These are phyloP conservation scores for Hortaea werneckii DNA, from an alignment of 2,329 filamentous ascomycete genomes.

Conservation along the genomic window DNA sequence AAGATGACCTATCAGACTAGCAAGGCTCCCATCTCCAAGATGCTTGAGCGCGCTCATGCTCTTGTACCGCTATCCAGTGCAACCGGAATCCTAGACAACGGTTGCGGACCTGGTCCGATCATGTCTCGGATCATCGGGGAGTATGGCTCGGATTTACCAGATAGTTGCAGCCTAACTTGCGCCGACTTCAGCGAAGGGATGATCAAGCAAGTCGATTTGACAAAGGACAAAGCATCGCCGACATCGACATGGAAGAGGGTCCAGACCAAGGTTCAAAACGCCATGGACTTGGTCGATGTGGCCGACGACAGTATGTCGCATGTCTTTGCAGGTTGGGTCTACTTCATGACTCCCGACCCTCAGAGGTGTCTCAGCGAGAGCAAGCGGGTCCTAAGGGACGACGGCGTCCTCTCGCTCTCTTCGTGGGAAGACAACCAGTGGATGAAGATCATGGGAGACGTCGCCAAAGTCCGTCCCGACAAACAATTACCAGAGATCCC, in stretches of 20 bases:
- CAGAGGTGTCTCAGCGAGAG: conserved; percentile 16
- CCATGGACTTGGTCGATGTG: conserved; percentile 18
- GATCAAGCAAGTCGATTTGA: conserved; percentile 15
- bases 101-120: conserved; percentile 22
- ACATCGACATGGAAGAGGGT: conserved; percentile 18
- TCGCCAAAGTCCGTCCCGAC: conserved; percentile 12
- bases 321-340: conserved; percentile 23
- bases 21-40: not conserved
- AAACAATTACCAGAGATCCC: conserved; percentile 13
- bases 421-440: conserved; percentile 22
- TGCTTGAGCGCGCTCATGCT: conserved; percentile 18
- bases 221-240: conserved; percentile 5
- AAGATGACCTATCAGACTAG: not conserved
- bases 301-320: conserved; percentile 15
- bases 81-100: conserved; percentile 22
- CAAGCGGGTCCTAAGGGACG: conserved; percentile 15
- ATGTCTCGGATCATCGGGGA: conserved; percentile 15
- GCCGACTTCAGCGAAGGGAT: conserved; percentile 24
- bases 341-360: conserved; percentile 21
- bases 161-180: conserved; percentile 11
- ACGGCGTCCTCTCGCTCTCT: conserved; percentile 15
- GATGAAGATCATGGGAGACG: conserved; percentile 16
- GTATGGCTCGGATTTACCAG: conserved; percentile 13
- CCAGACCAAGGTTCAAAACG: conserved; percentile 15
- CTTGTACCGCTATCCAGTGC: conserved; percentile 18